Evolutionary conservation across 352 stramenopile species (phyloP).

Genomic region (Phytophthora palmivora): DNA sequence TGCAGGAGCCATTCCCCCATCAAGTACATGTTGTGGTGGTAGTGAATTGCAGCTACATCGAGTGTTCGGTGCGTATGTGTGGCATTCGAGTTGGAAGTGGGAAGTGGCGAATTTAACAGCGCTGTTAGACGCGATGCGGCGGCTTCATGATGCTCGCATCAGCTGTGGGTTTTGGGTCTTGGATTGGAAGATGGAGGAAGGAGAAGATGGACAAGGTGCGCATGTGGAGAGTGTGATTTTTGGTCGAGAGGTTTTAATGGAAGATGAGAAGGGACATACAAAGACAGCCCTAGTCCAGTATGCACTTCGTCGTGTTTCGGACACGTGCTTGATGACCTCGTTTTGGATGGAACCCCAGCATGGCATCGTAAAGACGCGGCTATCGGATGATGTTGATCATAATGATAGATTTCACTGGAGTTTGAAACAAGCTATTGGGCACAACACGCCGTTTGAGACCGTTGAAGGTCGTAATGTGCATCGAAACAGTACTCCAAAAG

Average conservation of each 20-base stretch:
- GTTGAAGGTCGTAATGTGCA: slow-evolving; percentile 22
- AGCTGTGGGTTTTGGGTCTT: slow-evolving; percentile 85
- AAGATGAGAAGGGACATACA: slow-evolving; percentile 74
- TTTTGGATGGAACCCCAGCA: slow-evolving; percentile 92
- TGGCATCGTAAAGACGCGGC: slow-evolving; percentile 64
- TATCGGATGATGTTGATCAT: slow-evolving; percentile 52
- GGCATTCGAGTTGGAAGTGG: slow-evolving; percentile 89
- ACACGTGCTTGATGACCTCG: slow-evolving; percentile 84
- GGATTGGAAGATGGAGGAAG: slow-evolving; percentile 80
- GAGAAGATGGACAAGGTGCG: slow-evolving; percentile 51
- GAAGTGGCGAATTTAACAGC: slow-evolving; percentile 63
- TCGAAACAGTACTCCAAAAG: slow-evolving; percentile 16
- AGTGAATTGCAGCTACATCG: slow-evolving; percentile 76
- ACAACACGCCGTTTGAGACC: slow-evolving; percentile 67
- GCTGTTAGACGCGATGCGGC: slow-evolving; percentile 70
- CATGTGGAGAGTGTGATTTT: slow-evolving; percentile 82
- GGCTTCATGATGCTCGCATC: slow-evolving; percentile 74
- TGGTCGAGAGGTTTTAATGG: slow-evolving; percentile 84
- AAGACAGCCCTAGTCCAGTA: slow-evolving; percentile 87
- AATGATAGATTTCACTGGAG: slow-evolving; percentile 75
- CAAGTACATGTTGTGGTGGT: slow-evolving; percentile 76
- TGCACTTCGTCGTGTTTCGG: slow-evolving; percentile 71
- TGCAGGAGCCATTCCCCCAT: slow-evolving; percentile 35
- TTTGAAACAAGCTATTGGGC: slow-evolving; percentile 73
- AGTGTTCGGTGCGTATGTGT: slow-evolving; percentile 89